These are phyloP conservation scores for Eragrostis tef DNA, from an alignment of 202 grass and related monocot species.

Conservation along the genomic window DNA sequence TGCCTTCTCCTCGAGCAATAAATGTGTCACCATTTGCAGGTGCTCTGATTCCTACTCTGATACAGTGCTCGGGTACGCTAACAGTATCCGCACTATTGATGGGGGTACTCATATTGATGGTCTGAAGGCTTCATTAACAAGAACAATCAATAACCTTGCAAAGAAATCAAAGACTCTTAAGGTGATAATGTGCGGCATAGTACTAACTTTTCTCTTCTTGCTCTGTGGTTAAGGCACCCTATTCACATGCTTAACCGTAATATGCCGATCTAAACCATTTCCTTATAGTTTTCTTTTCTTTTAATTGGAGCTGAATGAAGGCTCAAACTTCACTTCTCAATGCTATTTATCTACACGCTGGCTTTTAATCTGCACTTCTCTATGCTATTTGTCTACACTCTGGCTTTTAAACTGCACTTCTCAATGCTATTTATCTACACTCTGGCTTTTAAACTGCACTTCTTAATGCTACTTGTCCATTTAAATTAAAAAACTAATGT, in stretches of 20 bases:
- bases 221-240: constrained; percentile 5
- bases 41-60: constrained; percentile 94
- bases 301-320: not conserved
- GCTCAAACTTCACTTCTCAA: constrained; percentile 20
- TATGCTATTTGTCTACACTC: not conserved
- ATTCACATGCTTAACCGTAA: constrained; percentile 12
- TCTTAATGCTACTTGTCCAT: constrained; percentile 16
- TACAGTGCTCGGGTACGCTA: constrained; percentile 92
- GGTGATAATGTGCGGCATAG: constrained; percentile 52
- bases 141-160: constrained; percentile 83
- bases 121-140: constrained; percentile 84
- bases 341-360: not conserved
- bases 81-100: constrained; percentile 96
- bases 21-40: constrained; percentile 62
- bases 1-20: constrained; percentile 38
- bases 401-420: constrained; percentile 11
- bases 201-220: constrained; percentile 34
- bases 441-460: no score
- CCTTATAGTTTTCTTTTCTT: constrained; percentile 8
- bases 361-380: constrained; percentile 16
- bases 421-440: not conserved
- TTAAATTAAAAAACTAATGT: constrained; percentile 21
- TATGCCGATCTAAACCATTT: constrained; percentile 11
- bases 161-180: constrained; percentile 90
- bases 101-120: constrained; percentile 99